phyloP scores from a whole-genome alignment of 305 asterid species.

The Lippia alba region DNA sequence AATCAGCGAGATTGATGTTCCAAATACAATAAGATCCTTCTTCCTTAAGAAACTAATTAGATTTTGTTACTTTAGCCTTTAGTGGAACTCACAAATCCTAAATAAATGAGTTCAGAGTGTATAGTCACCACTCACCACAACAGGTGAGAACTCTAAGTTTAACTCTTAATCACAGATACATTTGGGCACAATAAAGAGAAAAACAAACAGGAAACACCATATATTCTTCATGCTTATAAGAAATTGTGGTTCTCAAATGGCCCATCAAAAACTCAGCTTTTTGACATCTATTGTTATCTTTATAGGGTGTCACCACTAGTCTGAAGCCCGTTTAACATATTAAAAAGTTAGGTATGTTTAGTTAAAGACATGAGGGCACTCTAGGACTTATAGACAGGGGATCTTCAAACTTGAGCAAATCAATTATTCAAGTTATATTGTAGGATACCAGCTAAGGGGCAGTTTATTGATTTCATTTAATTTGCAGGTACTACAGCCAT shows the following conservation, averaged over 20 bases:
- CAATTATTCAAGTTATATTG: no score
- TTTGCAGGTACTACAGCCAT: no score
- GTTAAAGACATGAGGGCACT: no score
- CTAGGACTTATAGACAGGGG: no score
- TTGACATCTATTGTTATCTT: no score
- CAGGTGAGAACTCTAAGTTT: not conserved
- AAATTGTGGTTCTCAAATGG: not conserved
- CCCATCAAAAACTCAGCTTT: no score
- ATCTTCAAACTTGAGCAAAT: no score
- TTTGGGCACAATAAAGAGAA: not conserved
- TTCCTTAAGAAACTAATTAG: slow-evolving; percentile 3
- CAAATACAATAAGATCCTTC: slow-evolving; percentile 18
- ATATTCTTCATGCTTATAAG: not conserved
- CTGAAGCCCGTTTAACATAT: no score
- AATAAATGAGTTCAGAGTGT: not conserved
- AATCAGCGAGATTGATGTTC: slow-evolving; percentile 9
- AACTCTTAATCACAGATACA: slow-evolving; percentile 1
- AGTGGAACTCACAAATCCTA: not conserved
- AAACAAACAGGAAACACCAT: not conserved
- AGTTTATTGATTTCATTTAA: no score
- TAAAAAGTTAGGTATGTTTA: no score
- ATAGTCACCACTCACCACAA: not conserved
- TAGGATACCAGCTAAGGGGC: no score
- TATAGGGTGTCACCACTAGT: no score
- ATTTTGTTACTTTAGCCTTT: not conserved